Base-by-base conservation (phyloP, 2,329 filamentous ascomycete genomes). In the Bimuria novae-zelandiae region DNA sequence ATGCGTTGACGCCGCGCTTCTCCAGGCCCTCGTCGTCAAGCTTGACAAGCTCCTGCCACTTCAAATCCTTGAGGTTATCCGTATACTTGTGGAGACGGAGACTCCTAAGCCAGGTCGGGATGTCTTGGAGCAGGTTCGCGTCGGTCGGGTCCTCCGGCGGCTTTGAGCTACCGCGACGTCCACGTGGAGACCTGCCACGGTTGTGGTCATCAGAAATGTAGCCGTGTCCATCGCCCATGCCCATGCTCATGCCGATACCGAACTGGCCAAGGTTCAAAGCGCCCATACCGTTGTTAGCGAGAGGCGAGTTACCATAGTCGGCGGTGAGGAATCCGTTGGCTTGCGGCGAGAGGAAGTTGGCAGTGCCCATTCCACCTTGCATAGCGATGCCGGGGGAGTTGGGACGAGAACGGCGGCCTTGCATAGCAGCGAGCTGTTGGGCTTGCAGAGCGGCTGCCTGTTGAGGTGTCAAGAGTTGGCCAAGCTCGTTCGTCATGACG, bases 51-150 rank as follows among this genome's bases (percentile, higher is more conserved):
- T 99, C 94, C 23, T 88, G 89, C 94, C 94, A 99, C 68, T 94
- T 92, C 81, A 97, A 85, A 69, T 97, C 93, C 78, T 97, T 99
- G 59, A 99, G 79, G 65, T 97, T 95, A 64, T 99, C 94, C 8
- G 94, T 99, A 77, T 99, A 99, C 80, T 99, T 99, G 82, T 99
- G 94, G 67, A 99, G 82, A 55, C 94, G 87, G 71, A 97, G 82
- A 74, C 92, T 97, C 72, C 94, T 87, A 67, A 99, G 84, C 94
- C 94, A 99, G 73, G 87, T 89, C 49, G 94, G 93, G 63, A 99
- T 97, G 70, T 99, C 94, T 76, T 96, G 90, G 64, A 99, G 82
- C 55, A 99, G 83, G 36, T 83, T 86, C 14, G 89, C 89, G 74
- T 99, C 94, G 17, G 93, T 97, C 3, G 94, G 94, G 69, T 99